Percentiles rank a stretch among this genome's conserved stretches.
Conservation (phyloP, 2,329 filamentous ascomycete genomes). For the Colletotrichum tropicale region DNA sequence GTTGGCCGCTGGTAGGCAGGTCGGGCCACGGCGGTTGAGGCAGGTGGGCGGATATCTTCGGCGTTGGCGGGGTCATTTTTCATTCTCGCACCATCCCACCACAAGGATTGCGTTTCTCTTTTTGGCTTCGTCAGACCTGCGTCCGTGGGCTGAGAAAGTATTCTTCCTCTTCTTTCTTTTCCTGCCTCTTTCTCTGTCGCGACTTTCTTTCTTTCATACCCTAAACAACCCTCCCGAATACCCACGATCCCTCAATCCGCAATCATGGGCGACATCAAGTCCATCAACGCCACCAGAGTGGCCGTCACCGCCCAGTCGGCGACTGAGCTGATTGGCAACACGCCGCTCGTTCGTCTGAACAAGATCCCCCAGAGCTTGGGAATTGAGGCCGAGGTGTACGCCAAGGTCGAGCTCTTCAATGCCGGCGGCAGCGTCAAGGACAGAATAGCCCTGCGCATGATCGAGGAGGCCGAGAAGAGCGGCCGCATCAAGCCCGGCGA, state of each 20-base stretch:
- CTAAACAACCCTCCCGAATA: accelerated
- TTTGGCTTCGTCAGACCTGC: neutral
- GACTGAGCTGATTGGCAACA: slow-evolving; percentile 91
- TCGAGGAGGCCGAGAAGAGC: slow-evolving; percentile 89
- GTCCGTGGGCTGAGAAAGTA: slow-evolving; percentile 2
- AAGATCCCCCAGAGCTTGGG: slow-evolving; percentile 90
- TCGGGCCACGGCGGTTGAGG: neutral
- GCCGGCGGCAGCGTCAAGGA: slow-evolving; percentile 94
- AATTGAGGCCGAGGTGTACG: slow-evolving; percentile 87
- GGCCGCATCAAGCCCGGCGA: slow-evolving; percentile 97
- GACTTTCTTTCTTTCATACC: neutral
- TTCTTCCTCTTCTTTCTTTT: neutral
- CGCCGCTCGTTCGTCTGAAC: slow-evolving; percentile 93
- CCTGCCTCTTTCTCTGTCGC: neutral
- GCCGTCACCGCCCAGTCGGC: slow-evolving; percentile 61
- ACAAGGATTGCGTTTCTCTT: slow-evolving; percentile 17
- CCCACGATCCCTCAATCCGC: neutral
- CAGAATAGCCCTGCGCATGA: slow-evolving; percentile 94
- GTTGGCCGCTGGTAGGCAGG: neutral
- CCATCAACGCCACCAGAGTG: slow-evolving; percentile 13
- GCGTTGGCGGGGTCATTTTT: slow-evolving; percentile 20
- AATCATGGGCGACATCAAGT: slow-evolving; percentile 21
- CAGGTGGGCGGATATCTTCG: slow-evolving; percentile 19
- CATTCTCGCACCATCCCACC: slow-evolving; percentile 19
- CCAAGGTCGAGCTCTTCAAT: slow-evolving; percentile 92